phyloP scores from a whole-genome alignment of 2,329 filamentous ascomycete genomes.

The Colletotrichum melonis region DNA sequence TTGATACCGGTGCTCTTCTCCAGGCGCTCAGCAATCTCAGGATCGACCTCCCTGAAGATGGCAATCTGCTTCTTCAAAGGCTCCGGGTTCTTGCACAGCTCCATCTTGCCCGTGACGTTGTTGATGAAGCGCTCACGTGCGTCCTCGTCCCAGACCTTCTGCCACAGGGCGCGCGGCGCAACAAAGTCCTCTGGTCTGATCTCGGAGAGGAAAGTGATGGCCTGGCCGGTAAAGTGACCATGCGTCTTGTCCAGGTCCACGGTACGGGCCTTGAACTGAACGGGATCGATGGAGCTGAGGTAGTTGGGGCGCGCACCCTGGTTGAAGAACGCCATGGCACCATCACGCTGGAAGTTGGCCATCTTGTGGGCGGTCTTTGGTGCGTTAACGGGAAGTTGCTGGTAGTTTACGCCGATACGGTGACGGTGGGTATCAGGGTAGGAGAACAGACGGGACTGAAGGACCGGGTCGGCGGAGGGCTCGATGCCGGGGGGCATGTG shows the following conservation, averaged over 20 bases:
- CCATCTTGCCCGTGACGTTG: slow-evolving; percentile 72
- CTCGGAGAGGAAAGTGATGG: slow-evolving; percentile 50
- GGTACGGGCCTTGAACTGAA: slow-evolving; percentile 47
- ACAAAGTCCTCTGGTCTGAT: slow-evolving; percentile 55
- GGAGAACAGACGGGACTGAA: slow-evolving; percentile 65
- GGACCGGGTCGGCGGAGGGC: slow-evolving; percentile 65
- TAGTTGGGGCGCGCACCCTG: slow-evolving; percentile 59
- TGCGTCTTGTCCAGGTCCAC: slow-evolving; percentile 52
- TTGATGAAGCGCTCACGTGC: slow-evolving; percentile 68
- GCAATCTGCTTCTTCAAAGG: slow-evolving; percentile 73
- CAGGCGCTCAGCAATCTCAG: slow-evolving; percentile 66
- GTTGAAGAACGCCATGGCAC: slow-evolving; percentile 50
- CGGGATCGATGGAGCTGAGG: slow-evolving; percentile 42
- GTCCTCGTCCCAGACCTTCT: slow-evolving; percentile 62
- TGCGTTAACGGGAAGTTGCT: slow-evolving; percentile 64
- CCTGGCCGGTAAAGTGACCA: slow-evolving; percentile 51
- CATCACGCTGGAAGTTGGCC: slow-evolving; percentile 51
- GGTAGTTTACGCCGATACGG: slow-evolving; percentile 68
- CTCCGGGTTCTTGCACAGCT: slow-evolving; percentile 66
- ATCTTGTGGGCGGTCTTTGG: slow-evolving; percentile 34
- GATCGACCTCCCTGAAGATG: slow-evolving; percentile 72
- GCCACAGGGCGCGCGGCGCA: background rate
- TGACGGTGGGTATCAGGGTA: slow-evolving; percentile 68
- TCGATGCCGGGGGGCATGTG: slow-evolving; percentile 73
- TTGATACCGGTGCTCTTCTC: slow-evolving; percentile 73